phyloP scores from a whole-genome alignment of 257 asterid species.

The Mentha longifolia region DNA sequence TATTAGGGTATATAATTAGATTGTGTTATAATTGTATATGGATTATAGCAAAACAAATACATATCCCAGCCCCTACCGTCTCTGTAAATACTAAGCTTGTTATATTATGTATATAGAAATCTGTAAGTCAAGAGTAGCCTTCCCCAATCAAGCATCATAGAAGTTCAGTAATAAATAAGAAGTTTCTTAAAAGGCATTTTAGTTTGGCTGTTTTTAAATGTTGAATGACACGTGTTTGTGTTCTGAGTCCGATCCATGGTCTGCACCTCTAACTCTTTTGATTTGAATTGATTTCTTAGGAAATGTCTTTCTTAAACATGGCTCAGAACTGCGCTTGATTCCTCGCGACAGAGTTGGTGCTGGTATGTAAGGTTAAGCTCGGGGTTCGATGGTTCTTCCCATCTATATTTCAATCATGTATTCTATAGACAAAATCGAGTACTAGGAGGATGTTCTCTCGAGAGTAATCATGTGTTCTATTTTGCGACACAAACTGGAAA shows the following conservation, averaged over 20 bases:
- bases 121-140: neutral
- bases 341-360: slow-evolving; percentile 94
- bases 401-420: slow-evolving; percentile 27
- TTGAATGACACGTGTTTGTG: neutral
- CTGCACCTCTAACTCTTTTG: slow-evolving; percentile 20
- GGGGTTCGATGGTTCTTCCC: slow-evolving; percentile 17
- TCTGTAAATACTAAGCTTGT: neutral
- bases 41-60: slow-evolving; percentile 3
- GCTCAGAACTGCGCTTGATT: slow-evolving; percentile 86
- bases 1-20: slow-evolving; percentile 10
- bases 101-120: neutral
- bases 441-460: slow-evolving; percentile 21
- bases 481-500: slow-evolving; percentile 2
- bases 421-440: slow-evolving; percentile 23
- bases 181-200: neutral
- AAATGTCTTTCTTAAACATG: slow-evolving; percentile 89
- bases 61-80: slow-evolving; percentile 8
- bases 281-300: slow-evolving; percentile 53
- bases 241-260: slow-evolving; percentile 13
- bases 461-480: neutral
- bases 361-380: slow-evolving; percentile 29
- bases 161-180: neutral
- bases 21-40: neutral
- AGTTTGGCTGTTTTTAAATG: slow-evolving; percentile 1
- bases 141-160: neutral